Percentiles rank a stretch among this genome's conserved stretches.
These are phyloP conservation scores for Penicillium arizonense DNA, from an alignment of 495 filamentous ascomycete species.

Conservation along the genomic window DNA sequence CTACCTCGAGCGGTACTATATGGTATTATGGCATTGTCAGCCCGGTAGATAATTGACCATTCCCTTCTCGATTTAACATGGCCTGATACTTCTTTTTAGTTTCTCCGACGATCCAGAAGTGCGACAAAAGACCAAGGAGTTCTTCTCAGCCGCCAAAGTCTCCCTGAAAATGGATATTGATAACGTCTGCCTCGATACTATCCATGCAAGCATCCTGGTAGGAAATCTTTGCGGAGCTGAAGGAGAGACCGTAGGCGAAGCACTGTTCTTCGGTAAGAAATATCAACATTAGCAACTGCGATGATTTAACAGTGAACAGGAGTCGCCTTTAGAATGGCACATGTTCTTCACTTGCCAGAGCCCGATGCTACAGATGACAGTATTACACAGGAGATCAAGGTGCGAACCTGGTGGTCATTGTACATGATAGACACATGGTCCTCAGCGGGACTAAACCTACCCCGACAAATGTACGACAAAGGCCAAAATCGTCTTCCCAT, in stretches of 20 bases:
- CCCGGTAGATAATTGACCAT: constrained; percentile 5
- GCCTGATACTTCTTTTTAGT: background rate
- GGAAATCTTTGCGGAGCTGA: constrained; percentile 21
- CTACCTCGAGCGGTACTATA: constrained; percentile 8
- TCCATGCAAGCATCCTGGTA: constrained; percentile 19
- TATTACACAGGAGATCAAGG: constrained; percentile 18
- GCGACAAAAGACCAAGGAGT: constrained; percentile 1
- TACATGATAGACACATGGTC: constrained; percentile 28
- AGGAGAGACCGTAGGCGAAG: constrained; percentile 12
- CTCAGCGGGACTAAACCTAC: constrained; percentile 19
- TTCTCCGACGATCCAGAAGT: constrained; percentile 5
- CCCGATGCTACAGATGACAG: constrained; percentile 9
- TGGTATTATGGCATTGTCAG: constrained; percentile 19
- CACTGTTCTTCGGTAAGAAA: constrained; percentile 18
- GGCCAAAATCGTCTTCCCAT: constrained; percentile 7
- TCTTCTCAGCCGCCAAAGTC: constrained; percentile 14
- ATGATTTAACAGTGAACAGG: constrained; percentile 1
- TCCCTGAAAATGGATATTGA: constrained; percentile 12
- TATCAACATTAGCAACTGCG: no score
- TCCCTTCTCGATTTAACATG: background rate
- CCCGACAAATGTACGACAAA: constrained; percentile 15
- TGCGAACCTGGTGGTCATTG: constrained; percentile 24
- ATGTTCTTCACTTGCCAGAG: constrained; percentile 16
- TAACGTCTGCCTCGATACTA: constrained; percentile 12
- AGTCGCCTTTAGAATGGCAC: constrained; percentile 20